Conservation (phyloP, 805 yeast genomes). For the Pichia phayaonensis region DNA sequence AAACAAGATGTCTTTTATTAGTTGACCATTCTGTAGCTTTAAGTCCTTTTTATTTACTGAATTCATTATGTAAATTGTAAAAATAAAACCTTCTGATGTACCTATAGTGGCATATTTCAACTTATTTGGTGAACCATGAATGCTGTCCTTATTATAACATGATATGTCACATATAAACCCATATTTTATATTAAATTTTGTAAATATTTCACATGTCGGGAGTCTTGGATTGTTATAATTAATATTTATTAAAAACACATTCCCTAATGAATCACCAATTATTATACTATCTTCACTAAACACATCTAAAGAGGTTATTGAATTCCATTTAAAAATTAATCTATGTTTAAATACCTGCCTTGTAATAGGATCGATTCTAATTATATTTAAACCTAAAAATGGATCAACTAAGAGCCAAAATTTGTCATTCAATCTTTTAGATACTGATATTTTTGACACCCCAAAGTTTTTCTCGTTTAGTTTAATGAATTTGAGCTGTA, state of each 20-base stretch:
- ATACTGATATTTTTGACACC: not conserved
- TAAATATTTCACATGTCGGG: not conserved
- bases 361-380: slow-evolving; percentile 4
- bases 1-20: too few relatives aligned
- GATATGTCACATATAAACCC: slow-evolving; percentile 9
- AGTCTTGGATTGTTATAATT: not conserved
- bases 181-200: slow-evolving; percentile 3
- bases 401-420: slow-evolving; percentile 16
- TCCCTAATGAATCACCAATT: slow-evolving; percentile 22
- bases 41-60: not conserved
- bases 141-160: not conserved
- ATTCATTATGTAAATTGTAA: not conserved
- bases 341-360: not conserved
- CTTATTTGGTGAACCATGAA: not conserved
- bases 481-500: not conserved
- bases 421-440: not conserved
- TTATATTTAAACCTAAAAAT: slow-evolving; percentile 16
- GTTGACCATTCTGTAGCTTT: too few relatives aligned
- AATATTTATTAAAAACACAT: slow-evolving; percentile 12
- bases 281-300: slow-evolving; percentile 13
- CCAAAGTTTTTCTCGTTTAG: not conserved
- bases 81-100: slow-evolving; percentile 12
- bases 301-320: slow-evolving; percentile 8
- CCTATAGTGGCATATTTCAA: slow-evolving; percentile 11
- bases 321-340: slow-evolving; percentile 1